Evolutionary conservation across 129 eudicot species (phyloP).

Genomic region (Flaveria brownii): DNA sequence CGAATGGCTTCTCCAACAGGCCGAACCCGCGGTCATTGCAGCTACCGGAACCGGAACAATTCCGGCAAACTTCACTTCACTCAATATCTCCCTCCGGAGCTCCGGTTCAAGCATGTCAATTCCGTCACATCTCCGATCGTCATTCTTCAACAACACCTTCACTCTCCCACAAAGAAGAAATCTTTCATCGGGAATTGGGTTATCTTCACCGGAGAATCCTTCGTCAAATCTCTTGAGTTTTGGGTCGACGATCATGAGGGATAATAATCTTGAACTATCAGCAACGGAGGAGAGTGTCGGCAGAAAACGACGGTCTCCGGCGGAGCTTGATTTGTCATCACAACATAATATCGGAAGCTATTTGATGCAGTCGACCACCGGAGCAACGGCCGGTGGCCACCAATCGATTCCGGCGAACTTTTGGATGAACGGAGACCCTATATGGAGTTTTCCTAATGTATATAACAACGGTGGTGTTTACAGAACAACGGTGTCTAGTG

Average conservation of each 20-base stretch:
- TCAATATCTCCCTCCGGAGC: conserved; percentile 85
- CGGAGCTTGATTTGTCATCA: conserved; percentile 47
- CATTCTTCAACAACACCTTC: conserved; percentile 62
- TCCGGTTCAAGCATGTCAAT: conserved; percentile 89
- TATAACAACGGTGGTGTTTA: conserved; percentile 61
- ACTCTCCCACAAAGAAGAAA: conserved; percentile 56
- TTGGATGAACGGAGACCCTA: conserved; percentile 91
- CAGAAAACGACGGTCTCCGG: conserved; percentile 46
- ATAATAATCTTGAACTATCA: conserved; percentile 47
- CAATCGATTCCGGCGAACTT: conserved; percentile 78
- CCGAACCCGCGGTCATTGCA: conserved; percentile 90
- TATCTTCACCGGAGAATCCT: conserved; percentile 51
- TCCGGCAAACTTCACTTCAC: conserved; percentile 90
- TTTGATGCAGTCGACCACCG: conserved; percentile 62
- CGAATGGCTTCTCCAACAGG: conserved; percentile 94
- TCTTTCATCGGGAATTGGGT: conserved; percentile 52
- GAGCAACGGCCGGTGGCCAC: conserved; percentile 54
- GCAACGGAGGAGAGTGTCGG: conserved; percentile 55
- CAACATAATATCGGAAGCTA: conserved; percentile 58
- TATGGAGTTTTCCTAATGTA: conserved; percentile 82
- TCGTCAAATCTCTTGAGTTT: conserved; percentile 49
- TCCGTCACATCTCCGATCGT: conserved; percentile 80
- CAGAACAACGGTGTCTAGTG: conserved; percentile 75
- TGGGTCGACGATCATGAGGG: conserved; percentile 43
- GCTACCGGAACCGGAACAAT: conserved; percentile 98